Percentiles rank a stretch among this genome's conserved stretches.
phyloP scores from a whole-genome alignment of 306 rosid species.

The Rosa persica region DNA sequence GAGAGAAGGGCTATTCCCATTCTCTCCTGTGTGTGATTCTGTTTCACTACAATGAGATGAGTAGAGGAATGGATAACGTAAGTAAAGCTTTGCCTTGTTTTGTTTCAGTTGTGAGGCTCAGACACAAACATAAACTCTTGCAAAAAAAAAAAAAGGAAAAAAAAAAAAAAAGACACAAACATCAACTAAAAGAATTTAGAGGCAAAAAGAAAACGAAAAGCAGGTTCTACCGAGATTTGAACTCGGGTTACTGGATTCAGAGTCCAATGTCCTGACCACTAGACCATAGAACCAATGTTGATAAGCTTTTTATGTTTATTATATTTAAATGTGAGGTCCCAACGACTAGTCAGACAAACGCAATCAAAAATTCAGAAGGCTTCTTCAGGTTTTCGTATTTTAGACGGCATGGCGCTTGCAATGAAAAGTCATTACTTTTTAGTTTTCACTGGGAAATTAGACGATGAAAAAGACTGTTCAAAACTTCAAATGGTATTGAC shows the following conservation, averaged over 20 bases:
- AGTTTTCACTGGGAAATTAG: no score
- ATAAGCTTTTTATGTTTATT: rapidly evolving
- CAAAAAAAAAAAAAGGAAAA: no score
- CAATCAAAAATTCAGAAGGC: no score
- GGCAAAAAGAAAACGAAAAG: rapidly evolving
- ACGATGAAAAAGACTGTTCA: no score
- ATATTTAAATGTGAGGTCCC: no score
- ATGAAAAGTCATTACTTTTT: neutral
- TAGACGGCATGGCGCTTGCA: no score
- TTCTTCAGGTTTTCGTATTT: no score
- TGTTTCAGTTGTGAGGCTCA: neutral
- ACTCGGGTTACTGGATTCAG: slow-evolving; percentile 50
- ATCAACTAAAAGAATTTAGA: no score
- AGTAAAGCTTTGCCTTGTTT: neutral
- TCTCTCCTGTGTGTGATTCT: slow-evolving; percentile 19
- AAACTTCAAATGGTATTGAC: no score
- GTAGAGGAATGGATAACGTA: slow-evolving; percentile 1
- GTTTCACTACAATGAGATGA: neutral
- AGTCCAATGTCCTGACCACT: slow-evolving; percentile 54
- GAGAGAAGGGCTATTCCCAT: slow-evolving; percentile 57
- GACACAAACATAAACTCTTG: neutral
- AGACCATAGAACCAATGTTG: slow-evolving; percentile 40
- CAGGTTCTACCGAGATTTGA: slow-evolving; percentile 51
- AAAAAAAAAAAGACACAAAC: no score
- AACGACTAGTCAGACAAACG: no score